These are phyloP conservation scores for Aspergillus ochraceoroseus DNA, from an alignment of 2,329 filamentous ascomycete genomes.

Conservation along the genomic window DNA sequence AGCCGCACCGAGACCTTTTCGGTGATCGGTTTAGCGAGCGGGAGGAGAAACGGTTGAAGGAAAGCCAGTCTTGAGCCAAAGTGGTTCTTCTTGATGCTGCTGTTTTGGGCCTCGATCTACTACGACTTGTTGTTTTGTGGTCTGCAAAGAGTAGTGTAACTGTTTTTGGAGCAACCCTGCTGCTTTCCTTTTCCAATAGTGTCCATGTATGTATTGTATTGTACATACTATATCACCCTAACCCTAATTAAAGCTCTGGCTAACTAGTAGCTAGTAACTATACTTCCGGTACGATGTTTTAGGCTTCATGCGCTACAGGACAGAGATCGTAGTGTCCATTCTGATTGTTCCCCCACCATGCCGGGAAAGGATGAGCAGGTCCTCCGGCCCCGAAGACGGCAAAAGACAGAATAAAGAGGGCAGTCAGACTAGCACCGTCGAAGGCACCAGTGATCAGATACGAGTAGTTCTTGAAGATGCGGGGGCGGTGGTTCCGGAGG, in stretches of 20 bases:
- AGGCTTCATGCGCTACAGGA: too few relatives aligned
- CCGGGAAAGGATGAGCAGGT: constrained; percentile 7
- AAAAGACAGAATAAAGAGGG: constrained; percentile 13
- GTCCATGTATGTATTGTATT: too few relatives aligned
- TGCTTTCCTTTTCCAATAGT: too few relatives aligned
- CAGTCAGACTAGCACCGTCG: constrained; percentile 9
- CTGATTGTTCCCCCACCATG: constrained; percentile 9
- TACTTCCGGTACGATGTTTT: background rate
- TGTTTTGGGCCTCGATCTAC: too few relatives aligned
- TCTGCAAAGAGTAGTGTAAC: too few relatives aligned
- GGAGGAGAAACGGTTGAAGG: constrained; percentile 24
- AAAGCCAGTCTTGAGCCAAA: too few relatives aligned
- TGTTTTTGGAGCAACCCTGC: too few relatives aligned
- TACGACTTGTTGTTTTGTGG: too few relatives aligned
- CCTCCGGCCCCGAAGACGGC: constrained; percentile 13
- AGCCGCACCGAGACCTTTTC: constrained; percentile 57
- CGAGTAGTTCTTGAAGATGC: constrained; percentile 12
- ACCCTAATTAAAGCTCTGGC: background rate
- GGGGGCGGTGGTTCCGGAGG: constrained; percentile 6
- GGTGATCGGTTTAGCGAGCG: constrained; percentile 61
- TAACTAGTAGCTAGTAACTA: background rate
- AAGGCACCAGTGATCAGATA: constrained; percentile 11
- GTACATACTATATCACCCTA: too few relatives aligned
- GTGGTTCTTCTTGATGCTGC: too few relatives aligned
- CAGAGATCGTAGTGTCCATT: too few relatives aligned